These are phyloP conservation scores for Lasiodiplodia sp. DNA, from an alignment of 2,329 filamentous ascomycete species.

Conservation along the genomic window DNA sequence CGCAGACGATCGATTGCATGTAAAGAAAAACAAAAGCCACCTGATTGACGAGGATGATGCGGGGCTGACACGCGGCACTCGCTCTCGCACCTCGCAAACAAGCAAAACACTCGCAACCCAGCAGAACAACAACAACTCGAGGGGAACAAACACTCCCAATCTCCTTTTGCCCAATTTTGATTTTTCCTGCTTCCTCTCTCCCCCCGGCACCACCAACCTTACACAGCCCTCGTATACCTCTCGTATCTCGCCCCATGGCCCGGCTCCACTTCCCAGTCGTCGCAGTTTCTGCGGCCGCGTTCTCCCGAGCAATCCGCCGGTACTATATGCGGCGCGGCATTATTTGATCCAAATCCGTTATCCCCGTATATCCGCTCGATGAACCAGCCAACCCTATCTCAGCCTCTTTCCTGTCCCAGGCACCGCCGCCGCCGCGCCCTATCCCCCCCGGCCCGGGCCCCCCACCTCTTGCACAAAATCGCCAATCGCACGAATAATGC, in stretches of 20 bases:
- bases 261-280: neutral
- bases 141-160: neutral
- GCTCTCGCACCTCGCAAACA: neutral
- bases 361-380: no score
- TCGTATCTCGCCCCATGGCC: neutral
- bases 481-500: no score
- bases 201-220: neutral
- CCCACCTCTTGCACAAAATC: no score
- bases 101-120: neutral
- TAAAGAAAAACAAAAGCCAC: neutral
- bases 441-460: no score
- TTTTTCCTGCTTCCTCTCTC: neutral
- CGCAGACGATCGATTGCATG: neutral
- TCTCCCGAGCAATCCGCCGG: neutral
- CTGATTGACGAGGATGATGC: neutral
- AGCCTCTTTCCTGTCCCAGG: no score
- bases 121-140: neutral
- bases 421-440: no score
- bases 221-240: neutral
- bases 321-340: neutral
- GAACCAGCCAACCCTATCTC: no score
- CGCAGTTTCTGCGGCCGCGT: neutral
- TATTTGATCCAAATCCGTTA: neutral
- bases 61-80: neutral
- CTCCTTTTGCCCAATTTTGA: neutral